Evolutionary conservation across 2,329 filamentous ascomycete genomes (phyloP), one percentile per base, ranked within the genome.

Genomic region (Cryphonectria naterciae): DNA sequence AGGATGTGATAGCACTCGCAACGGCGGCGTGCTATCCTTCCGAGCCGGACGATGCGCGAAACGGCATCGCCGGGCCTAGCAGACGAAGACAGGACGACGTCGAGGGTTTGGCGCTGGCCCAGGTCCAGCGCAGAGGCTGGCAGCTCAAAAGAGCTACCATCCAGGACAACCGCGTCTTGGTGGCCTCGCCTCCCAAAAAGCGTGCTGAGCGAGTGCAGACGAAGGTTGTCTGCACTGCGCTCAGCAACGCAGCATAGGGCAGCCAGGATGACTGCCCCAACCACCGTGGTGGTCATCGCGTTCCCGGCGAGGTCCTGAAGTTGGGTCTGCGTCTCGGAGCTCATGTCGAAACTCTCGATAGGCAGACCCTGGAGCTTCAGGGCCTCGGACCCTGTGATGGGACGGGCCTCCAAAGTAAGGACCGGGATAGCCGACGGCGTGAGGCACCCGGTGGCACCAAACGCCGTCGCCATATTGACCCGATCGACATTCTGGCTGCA

Each of bases 271-370:
- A 87, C 86, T 1, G 87, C 84, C 2, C 90, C 91, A 13, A 94
- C 88, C 0, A 94, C 91, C 0, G 92, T 92, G 0, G 88, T 89
- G 0, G 87, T 89, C 93, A 95, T 95, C 0, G 93, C 93, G 77
- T 96, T 95, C 0, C 93, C 93, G 1, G 91, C 92, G 2, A 95
- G 81, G 74, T 94, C 88, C 73, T 91, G 88, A 2, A 93, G 81
- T 25, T 94, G 82, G 1, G 81, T 79, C 63, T 90, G 84, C 0
- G 85, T 86, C 75, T 95, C 90, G 11, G 85, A 85, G 0, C 87
- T 89, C n/a, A 94, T 83, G 0, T 89, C 81, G 15, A 95, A 81
- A 65, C 86, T 85, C 68, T 89, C 81, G 1, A 91, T 78, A 0
- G 91, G 91, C 65, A 95, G 82, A 1, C 92, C 93, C 80, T 95